Evolutionary conservation across 192 early-diverging fungal genomes (phyloP).

Genomic region (Radiomyces spectabilis): DNA sequence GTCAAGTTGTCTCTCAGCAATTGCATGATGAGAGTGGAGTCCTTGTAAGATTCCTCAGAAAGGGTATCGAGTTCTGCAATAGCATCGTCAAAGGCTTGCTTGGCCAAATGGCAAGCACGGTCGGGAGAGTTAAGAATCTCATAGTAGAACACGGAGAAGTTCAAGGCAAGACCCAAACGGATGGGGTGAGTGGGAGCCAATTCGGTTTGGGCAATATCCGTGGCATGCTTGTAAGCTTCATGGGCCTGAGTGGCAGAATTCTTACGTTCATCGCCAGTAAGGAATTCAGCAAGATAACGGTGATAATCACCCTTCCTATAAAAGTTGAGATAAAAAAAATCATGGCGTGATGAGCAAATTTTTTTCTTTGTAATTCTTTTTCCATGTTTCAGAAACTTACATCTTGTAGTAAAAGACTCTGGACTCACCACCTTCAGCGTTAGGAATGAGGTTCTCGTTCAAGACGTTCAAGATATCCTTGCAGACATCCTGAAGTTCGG

Average conservation of each 20-base stretch:
- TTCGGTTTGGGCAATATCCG: slow-evolving; percentile 74
- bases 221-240: slow-evolving; percentile 85
- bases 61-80: slow-evolving; percentile 93
- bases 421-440: slow-evolving; percentile 86
- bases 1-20: slow-evolving; percentile 94
- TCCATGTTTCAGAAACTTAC: slow-evolving; percentile 43
- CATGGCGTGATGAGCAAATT: slow-evolving; percentile 51
- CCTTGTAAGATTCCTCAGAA: slow-evolving; percentile 93
- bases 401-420: slow-evolving; percentile 99
- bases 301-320: slow-evolving; percentile 89
- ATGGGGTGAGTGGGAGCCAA: slow-evolving; percentile 92
- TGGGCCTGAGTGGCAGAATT: slow-evolving; percentile 73
- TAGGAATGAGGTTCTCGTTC: slow-evolving; percentile 80
- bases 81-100: slow-evolving; percentile 94
- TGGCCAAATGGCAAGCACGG: slow-evolving; percentile 90
- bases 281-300: slow-evolving; percentile 95
- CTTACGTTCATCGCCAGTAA: slow-evolving; percentile 71
- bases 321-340: slow-evolving; percentile 38
- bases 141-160: slow-evolving; percentile 98
- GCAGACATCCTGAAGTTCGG: slow-evolving; percentile 87
- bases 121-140: slow-evolving; percentile 97
- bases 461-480: slow-evolving; percentile 85
- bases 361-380: too few relatives aligned
- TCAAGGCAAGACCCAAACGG: slow-evolving; percentile 92
- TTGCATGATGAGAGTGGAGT: slow-evolving; percentile 98